Conservation (phyloP, 495 filamentous ascomycete genomes). For the Rostrohypoxylon terebratum region DNA sequence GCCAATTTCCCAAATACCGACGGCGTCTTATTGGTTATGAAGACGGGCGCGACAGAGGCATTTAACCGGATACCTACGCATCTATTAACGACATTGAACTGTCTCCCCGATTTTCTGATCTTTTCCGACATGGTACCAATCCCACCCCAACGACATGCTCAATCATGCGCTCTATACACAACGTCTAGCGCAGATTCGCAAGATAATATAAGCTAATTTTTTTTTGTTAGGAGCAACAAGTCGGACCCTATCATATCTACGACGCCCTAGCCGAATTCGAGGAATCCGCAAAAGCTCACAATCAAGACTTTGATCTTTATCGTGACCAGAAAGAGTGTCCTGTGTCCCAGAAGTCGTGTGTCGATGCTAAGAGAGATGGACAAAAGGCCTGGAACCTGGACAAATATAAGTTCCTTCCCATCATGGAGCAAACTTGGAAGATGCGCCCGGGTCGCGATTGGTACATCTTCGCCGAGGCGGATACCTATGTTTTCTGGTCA, state of each 20-base stretch:
- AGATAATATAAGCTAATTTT: conserved; percentile 29
- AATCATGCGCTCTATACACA: background rate
- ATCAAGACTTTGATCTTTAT: conserved; percentile 63
- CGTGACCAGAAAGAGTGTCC: conserved; percentile 54
- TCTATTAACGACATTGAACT: conserved; percentile 58
- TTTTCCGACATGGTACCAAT: conserved; percentile 60
- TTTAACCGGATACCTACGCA: conserved; percentile 62
- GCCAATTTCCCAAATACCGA: conserved; percentile 47
- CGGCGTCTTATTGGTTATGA: conserved; percentile 56
- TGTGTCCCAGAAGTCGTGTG: conserved; percentile 51
- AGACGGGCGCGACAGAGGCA: conserved; percentile 65
- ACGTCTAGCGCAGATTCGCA: background rate
- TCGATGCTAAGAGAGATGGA: conserved; percentile 46
- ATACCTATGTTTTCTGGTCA: conserved; percentile 74
- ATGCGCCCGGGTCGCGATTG: conserved; percentile 66
- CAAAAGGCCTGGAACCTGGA: conserved; percentile 71
- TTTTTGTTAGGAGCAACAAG: conserved; percentile 52
- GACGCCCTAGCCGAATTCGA: conserved; percentile 63
- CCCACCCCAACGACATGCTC: background rate
- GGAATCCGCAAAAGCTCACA: conserved; percentile 46
- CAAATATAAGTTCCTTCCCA: conserved; percentile 78
- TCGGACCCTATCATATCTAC: conserved; percentile 58
- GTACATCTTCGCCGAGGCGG: conserved; percentile 77
- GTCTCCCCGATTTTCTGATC: conserved; percentile 60
- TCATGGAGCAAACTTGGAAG: conserved; percentile 67